These are phyloP conservation scores for Chrysoporthe cubensis DNA, from an alignment of 2,329 filamentous ascomycete genomes.

Conservation along the genomic window DNA sequence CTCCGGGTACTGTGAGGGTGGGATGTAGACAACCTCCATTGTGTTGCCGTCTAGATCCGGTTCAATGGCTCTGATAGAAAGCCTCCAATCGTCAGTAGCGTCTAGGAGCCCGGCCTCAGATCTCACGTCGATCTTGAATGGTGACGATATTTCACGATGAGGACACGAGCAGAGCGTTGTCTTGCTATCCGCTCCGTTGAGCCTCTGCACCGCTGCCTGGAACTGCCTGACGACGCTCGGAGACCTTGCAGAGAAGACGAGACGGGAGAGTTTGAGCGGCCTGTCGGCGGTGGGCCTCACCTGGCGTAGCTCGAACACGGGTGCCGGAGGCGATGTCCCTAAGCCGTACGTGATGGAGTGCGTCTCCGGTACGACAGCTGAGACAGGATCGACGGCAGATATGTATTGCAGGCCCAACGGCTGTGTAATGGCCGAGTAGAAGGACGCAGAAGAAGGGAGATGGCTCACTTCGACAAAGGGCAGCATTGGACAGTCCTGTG, in stretches of 20 bases:
- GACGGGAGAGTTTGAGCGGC: conserved; percentile 48
- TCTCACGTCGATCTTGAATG: too few relatives aligned
- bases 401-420: conserved; percentile 78
- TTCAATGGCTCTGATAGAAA: conserved; percentile 10
- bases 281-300: conserved; percentile 42
- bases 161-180: conserved; percentile 32
- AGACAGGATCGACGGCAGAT: conserved; percentile 36
- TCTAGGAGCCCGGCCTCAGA: conserved; percentile 1
- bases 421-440: conserved; percentile 79
- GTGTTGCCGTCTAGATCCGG: conserved; percentile 83
- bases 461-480: conserved; percentile 70
- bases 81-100: conserved; percentile 5
- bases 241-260: conserved; percentile 71
- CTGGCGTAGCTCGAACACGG: conserved; percentile 52
- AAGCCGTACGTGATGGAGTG: conserved; percentile 49
- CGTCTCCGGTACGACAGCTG: conserved; percentile 31
- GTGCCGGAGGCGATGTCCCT: conserved; percentile 37
- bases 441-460: conserved; percentile 78
- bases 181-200: conserved; percentile 19
- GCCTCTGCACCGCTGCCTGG: conserved; percentile 67
- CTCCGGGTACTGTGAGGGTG: conserved; percentile 39
- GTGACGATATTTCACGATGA: conserved; percentile 18
- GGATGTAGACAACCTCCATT: conserved; percentile 74
- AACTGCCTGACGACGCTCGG: conserved; percentile 71
- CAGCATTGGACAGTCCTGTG: conserved; percentile 41